Base-by-base conservation (phyloP, 352 stramenopile species). In the Pythium rhizo-oryzae region DNA sequence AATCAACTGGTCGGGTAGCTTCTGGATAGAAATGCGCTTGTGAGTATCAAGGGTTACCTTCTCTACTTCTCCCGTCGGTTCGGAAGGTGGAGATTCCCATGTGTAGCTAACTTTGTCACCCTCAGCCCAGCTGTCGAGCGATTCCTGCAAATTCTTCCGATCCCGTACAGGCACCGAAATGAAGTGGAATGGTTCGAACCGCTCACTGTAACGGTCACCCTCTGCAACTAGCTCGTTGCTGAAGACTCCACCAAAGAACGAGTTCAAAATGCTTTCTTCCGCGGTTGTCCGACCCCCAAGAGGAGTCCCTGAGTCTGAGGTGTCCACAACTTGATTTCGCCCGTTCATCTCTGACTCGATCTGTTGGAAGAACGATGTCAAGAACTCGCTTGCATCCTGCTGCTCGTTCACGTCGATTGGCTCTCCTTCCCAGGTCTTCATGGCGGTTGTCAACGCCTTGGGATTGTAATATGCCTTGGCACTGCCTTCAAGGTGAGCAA, bases 311-410 rank as follows among this genome's bases (percentile, higher is more conserved):
- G 57, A 25, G 25, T 67, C 58, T 3, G 59, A 41, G 9, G 35
- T 25, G 41, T 65, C 62, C 62, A 19, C 53, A 33, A 52, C 71
- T 15, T 58, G 50, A 21, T 35, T 72, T 71, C 66, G 54, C 70
- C 86, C 85, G 54, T 96, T 96, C 85, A 95, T 93, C 59, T 96
- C 89, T 4, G 87, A 94, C 75, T 97, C 89, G 28, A 98, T 84
- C 65, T 97, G 88, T 68, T 97, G 90, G 59, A 98, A 96, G 55
- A 98, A 97, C 18, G 86, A 92, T 1, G 91, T 94, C 39, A 98
- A 69, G 65, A 98, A 98, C 74, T 98, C 94, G 37, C 89, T 96
- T 5, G 93, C 94, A 63, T 98, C 94, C 71, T 98, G 92, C 75
- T 98, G 94, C 33, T 96, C 64, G 62, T 91, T 95, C 33, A 98